Evolutionary conservation across 1,139 yeast genomes (phyloP).

Genomic region (Citeromyces hawaiiensis): DNA sequence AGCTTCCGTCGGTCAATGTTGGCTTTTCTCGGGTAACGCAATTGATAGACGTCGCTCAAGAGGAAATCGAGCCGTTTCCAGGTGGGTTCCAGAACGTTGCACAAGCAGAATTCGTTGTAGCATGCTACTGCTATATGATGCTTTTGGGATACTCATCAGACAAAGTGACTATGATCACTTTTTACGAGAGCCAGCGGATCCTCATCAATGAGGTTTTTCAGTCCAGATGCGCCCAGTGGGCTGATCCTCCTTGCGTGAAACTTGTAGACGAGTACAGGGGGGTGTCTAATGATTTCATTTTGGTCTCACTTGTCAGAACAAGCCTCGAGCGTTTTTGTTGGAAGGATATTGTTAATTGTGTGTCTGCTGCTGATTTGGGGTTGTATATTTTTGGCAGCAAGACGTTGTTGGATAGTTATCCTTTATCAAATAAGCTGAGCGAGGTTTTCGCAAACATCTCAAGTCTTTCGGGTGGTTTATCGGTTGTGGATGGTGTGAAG

Average conservation of each 20-base stretch:
- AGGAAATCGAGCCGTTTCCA: constrained; percentile 17
- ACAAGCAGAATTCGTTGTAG: constrained; percentile 41
- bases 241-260: constrained; percentile 5
- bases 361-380: constrained; percentile 1
- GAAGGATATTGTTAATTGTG: not conserved
- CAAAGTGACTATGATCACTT: constrained; percentile 27
- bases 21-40: constrained; percentile 27
- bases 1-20: constrained; percentile 17
- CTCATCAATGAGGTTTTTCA: constrained; percentile 9
- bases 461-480: not conserved
- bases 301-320: constrained; percentile 10
- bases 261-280: constrained; percentile 6
- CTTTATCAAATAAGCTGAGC: not conserved
- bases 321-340: not conserved
- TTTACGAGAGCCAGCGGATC: constrained; percentile 23
- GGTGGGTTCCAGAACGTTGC: constrained; percentile 24
- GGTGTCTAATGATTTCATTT: constrained; percentile 5
- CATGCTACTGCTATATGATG: constrained; percentile 26
- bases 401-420: not conserved
- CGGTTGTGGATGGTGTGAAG: too few species aligned
- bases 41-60: constrained; percentile 20
- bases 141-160: constrained; percentile 27
- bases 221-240: constrained; percentile 5
- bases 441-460: not conserved
- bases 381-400: constrained; percentile 1